Percentiles rank a stretch among this genome's conserved stretches.
Evolutionary conservation across 768 basidiomycete species (phyloP).

Genomic region (Suillus occidentalis): DNA sequence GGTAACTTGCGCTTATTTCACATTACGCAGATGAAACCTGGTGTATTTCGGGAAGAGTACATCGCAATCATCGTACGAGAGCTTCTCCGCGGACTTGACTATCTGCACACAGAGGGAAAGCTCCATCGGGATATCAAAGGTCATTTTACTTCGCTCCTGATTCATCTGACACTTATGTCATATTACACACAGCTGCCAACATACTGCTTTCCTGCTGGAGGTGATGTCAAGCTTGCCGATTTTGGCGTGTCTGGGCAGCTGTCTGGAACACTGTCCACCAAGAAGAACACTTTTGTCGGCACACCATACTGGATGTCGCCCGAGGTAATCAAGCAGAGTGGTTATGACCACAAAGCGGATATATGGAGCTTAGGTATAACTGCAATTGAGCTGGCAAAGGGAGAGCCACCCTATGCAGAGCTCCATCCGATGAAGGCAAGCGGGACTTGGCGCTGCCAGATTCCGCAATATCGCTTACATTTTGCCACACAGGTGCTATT

Average conservation of each 20-base stretch:
- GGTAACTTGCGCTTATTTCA: conserved; percentile 10
- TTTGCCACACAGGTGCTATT: conserved; percentile 75
- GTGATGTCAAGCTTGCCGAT: conserved; percentile 97
- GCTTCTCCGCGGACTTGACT: conserved; percentile 88
- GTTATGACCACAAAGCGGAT: conserved; percentile 98
- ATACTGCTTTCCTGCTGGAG: conserved; percentile 88
- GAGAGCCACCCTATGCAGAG: conserved; percentile 97
- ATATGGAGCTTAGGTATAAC: conserved; percentile 99
- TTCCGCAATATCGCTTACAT: background rate
- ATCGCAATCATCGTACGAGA: conserved; percentile 97
- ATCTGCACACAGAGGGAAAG: conserved; percentile 94
- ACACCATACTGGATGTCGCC: conserved; percentile 99
- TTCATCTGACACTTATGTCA: background rate
- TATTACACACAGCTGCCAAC: conserved; percentile 70
- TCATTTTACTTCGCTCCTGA: conserved; percentile 29
- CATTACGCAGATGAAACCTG: conserved; percentile 87
- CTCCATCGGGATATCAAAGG: conserved; percentile 99
- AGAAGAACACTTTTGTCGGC: conserved; percentile 98
- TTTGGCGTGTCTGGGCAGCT: conserved; percentile 99
- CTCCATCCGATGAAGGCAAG: conserved; percentile 98
- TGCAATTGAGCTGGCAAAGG: conserved; percentile 95
- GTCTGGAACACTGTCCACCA: conserved; percentile 86
- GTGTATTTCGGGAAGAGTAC: conserved; percentile 96
- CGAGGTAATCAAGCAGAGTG: conserved; percentile 99
- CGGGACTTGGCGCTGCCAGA: background rate